phyloP scores from a whole-genome alignment of 306 rosid species.

The Castanea crenata region DNA sequence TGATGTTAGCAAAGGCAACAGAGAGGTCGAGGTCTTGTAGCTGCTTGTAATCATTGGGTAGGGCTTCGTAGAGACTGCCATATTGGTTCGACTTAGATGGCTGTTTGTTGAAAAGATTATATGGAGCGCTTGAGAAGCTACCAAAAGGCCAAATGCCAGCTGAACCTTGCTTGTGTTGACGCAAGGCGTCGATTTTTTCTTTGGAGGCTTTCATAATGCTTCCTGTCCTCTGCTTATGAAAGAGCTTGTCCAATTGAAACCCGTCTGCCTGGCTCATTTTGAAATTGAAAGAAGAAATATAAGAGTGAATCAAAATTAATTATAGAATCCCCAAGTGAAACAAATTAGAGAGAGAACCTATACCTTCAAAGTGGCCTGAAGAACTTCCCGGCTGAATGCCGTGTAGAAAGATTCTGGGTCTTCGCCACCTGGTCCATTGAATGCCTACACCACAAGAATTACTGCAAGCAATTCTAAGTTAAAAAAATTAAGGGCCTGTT shows the following conservation, averaged over 20 bases:
- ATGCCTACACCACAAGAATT: constrained; percentile 34
- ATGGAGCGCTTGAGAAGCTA: constrained; percentile 30
- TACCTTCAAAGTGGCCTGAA: constrained; percentile 58
- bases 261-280: constrained; percentile 27
- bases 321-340: not conserved
- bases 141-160: constrained; percentile 54
- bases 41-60: constrained; percentile 14
- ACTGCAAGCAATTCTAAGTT: not conserved
- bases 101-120: constrained; percentile 40
- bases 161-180: constrained; percentile 19
- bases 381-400: constrained; percentile 65
- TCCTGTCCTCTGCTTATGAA: constrained; percentile 42
- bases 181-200: constrained; percentile 41
- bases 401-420: constrained; percentile 57
- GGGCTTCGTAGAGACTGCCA: constrained; percentile 50
- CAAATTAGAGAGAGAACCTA: not conserved
- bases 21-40: constrained; percentile 42
- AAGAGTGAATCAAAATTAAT: not conserved
- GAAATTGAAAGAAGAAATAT: not conserved
- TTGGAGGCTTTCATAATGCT: constrained; percentile 42
- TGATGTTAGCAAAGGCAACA: constrained; percentile 50
- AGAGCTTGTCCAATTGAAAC: constrained; percentile 37
- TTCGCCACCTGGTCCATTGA: constrained; percentile 47
- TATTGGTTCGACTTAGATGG: constrained; percentile 45
- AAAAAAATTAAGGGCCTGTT: too few relatives aligned